Evolutionary conservation across 352 stramenopile genomes (phyloP), one percentile per base, ranked within the genome.

Genomic region (Phytophthora boehmeriae): DNA sequence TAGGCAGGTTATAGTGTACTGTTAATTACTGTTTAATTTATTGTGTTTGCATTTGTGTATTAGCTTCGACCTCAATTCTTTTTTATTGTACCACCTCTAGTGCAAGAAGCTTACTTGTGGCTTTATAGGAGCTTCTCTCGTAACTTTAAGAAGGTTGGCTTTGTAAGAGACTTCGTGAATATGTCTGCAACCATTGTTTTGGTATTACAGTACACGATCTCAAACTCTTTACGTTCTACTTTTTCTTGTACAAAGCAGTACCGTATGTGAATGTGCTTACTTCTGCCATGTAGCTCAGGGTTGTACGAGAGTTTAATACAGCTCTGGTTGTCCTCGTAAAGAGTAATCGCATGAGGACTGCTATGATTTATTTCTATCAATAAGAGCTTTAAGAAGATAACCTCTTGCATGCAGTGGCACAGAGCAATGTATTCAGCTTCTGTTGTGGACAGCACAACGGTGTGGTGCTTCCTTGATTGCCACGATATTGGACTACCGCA

Each of bases 371-470:
- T 8, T 30, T 47, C n/a, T 47, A 13, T 9, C 2, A 34, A 20
- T 11, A 59, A n/a, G 13, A 60, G n/a, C 1, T 55, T 51, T 11
- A 68, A 36, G 43, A 57, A 73, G 20, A 61, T 45, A 19, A n/a
- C n/a, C n/a, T n/a, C n/a, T n/a, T n/a, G n/a, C n/a, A n/a, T n/a
- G n/a, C n/a, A n/a, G n/a, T n/a, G n/a, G n/a, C n/a, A n/a, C n/a
- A n/a, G n/a, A n/a, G n/a, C n/a, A n/a, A n/a, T n/a, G n/a, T n/a
- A n/a, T n/a, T n/a, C n/a, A n/a, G n/a, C n/a, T n/a, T n/a, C n/a
- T n/a, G n/a, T n/a, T n/a, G n/a, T n/a, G n/a, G 54, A 67, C n/a
- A 77, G 20, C 27, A 73, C 46, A 1, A 73, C 59, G 2, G 51
- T 63, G 46, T 66, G 57, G 16, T 70, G 50, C 20, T 68, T 70